These are phyloP conservation scores for Aspergillus novofumigatus DNA, from an alignment of 2,329 filamentous ascomycete genomes.

Conservation along the genomic window DNA sequence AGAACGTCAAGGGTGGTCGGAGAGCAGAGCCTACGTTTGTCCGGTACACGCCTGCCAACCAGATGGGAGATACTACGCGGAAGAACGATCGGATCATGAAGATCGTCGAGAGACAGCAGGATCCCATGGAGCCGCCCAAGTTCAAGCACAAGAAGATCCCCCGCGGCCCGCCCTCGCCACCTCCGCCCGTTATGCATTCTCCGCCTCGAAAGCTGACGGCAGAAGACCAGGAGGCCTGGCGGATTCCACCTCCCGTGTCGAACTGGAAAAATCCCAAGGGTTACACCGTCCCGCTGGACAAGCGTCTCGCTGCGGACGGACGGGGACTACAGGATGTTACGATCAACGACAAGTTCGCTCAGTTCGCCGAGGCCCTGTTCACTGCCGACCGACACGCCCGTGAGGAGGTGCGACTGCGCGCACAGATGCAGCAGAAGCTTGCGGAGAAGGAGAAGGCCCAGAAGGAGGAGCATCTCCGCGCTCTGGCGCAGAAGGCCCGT, in stretches of 20 bases:
- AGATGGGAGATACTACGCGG: slow-evolving; percentile 83
- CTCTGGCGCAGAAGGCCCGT: slow-evolving; percentile 84
- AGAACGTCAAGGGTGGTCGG: slow-evolving; percentile 80
- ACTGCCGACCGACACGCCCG: slow-evolving; percentile 91
- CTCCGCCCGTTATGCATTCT: slow-evolving; percentile 90
- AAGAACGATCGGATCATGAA: slow-evolving; percentile 98
- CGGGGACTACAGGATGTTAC: slow-evolving; percentile 86
- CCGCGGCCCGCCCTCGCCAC: slow-evolving; percentile 83
- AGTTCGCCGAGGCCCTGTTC: slow-evolving; percentile 90
- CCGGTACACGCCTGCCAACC: slow-evolving; percentile 89
- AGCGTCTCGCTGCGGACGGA: slow-evolving; percentile 89
- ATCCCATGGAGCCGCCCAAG: slow-evolving; percentile 95
- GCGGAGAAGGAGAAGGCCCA: slow-evolving; percentile 94
- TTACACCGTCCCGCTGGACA: slow-evolving; percentile 93
- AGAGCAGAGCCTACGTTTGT: slow-evolving; percentile 88
- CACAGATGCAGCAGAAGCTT: slow-evolving; percentile 90
- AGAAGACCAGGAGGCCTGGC: slow-evolving; percentile 96
- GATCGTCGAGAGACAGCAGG: slow-evolving; percentile 88
- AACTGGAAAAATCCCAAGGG: slow-evolving; percentile 99
- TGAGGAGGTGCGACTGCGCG: slow-evolving; percentile 89
- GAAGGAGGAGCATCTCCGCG: slow-evolving; percentile 87
- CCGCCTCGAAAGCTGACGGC: slow-evolving; percentile 92
- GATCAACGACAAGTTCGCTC: slow-evolving; percentile 98
- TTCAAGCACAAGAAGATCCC: slow-evolving; percentile 99
- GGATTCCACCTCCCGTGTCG: slow-evolving; percentile 81